Evolutionary conservation across 2,329 filamentous ascomycete species (phyloP), one percentile per base, ranked within the genome.

Genomic region (Remersonia thermophila): DNA sequence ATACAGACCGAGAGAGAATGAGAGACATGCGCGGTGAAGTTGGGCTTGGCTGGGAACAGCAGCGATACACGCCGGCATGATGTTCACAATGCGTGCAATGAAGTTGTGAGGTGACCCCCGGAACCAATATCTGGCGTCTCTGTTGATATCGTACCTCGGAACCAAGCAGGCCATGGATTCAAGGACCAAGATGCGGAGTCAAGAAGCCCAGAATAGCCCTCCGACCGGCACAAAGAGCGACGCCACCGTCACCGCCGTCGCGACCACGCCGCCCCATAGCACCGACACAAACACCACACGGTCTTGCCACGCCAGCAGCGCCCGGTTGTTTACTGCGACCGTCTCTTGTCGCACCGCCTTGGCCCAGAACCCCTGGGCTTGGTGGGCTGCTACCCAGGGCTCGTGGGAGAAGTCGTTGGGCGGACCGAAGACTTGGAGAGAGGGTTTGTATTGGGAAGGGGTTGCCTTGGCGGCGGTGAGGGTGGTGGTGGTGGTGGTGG

Each of bases 381-480:
- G 33, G 33, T 59, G 56, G 17, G 37, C 36, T 9, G 37, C 42
- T 3, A 52, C 48, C 57, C 57, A 60, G 2, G 48, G 29, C 43
- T 59, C 56, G n/a, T 42, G 32, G 11, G 43, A 41, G 18, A 49
- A 55, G 15, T 51, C 45, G 39, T 62, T 62, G 25, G 47, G 42
- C 2, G 51, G 49, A 11, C 60, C 60, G 25, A 62, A 51, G 1
- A 51, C 42, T 41, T 59, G 55, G 37, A 58, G 28, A 29, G 46
- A 9, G 20, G 20, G 20, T 23, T 23, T 23, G 20, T n/a, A n/a
- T n/a, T n/a, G n/a, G n/a, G n/a, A n/a, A n/a, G n/a, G n/a, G n/a
- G n/a, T n/a, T n/a, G n/a, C n/a, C n/a, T n/a, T n/a, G n/a, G n/a
- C n/a, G n/a, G n/a, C n/a, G 20, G 20, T 6, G 20, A 23, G 9